Evolutionary conservation across 2,329 filamentous ascomycete species (phyloP).

Genomic region (Fonsecaea pugnacius): DNA sequence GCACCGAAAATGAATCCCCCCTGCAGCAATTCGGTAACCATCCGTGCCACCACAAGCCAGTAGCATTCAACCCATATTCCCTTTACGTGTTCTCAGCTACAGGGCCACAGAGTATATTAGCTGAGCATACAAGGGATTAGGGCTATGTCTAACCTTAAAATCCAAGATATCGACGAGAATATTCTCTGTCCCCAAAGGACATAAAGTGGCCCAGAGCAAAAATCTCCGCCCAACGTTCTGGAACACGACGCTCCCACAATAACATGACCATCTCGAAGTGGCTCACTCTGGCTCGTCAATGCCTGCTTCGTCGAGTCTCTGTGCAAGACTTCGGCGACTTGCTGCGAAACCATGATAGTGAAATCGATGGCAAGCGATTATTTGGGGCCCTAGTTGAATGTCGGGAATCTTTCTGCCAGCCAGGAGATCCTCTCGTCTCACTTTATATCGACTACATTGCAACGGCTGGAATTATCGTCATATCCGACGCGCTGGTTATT

Average conservation of each 20-base stretch:
- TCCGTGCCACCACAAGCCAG: neutral
- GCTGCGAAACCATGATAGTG: constrained; percentile 9
- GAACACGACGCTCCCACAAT: neutral
- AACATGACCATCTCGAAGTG: constrained; percentile 44
- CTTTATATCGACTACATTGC: constrained; percentile 35
- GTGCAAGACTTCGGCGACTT: constrained; percentile 30
- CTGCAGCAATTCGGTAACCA: neutral
- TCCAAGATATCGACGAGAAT: neutral
- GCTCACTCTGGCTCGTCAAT: constrained; percentile 32
- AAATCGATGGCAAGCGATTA: constrained; percentile 27
- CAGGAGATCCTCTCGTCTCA: constrained; percentile 35
- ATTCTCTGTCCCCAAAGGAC: neutral
- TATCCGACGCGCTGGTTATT: constrained; percentile 31
- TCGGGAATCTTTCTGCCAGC: constrained; percentile 31
- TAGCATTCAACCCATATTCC: neutral
- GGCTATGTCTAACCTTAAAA: neutral
- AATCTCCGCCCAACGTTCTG: neutral
- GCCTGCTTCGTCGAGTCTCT: constrained; percentile 32
- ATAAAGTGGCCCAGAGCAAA: neutral
- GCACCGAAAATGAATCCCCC: neutral
- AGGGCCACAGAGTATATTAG: neutral
- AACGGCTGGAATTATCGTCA: constrained; percentile 20
- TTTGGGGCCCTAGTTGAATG: constrained; percentile 31
- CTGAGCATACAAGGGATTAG: neutral
- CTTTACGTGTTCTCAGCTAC: neutral